A percentile compares a stretch with the other conserved stretches of the same genome.
Conservation (phyloP, 352 stramenopile genomes). For the Phytophthora parvispora region DNA sequence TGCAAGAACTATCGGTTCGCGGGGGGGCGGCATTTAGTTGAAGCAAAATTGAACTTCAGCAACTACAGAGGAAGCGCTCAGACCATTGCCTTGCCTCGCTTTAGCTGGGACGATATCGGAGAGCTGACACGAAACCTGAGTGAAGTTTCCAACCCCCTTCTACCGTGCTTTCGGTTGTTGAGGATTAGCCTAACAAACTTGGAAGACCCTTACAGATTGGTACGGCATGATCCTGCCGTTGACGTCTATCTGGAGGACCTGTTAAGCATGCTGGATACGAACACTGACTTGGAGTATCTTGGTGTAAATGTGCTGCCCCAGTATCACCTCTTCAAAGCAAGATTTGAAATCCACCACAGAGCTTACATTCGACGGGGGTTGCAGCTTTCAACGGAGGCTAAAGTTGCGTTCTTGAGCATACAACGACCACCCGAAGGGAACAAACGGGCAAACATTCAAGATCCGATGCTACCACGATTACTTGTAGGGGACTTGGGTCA, state of each 20-base stretch:
- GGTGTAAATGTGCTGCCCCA: not conserved
- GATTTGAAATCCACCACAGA: not conserved
- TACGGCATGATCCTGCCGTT: not conserved
- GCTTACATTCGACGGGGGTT: not conserved
- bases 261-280: not conserved
- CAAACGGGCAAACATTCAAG: not conserved
- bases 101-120: not conserved
- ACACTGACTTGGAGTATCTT: not conserved
- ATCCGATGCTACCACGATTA: not conserved
- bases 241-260: not conserved
- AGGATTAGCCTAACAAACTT: not conserved
- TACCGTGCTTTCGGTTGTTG: not conserved
- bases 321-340: not conserved
- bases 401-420: not conserved
- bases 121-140: not conserved
- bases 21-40: not conserved
- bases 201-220: not conserved
- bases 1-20: not conserved
- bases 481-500: not conserved
- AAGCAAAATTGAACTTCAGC: not conserved
- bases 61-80: not conserved
- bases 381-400: not conserved
- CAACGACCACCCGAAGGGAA: not conserved
- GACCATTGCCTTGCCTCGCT: not conserved
- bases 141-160: not conserved